Evolutionary conservation across 2,329 filamentous ascomycete genomes (phyloP), one percentile per base, ranked within the genome.

Genomic region (Cladosporium phlei): DNA sequence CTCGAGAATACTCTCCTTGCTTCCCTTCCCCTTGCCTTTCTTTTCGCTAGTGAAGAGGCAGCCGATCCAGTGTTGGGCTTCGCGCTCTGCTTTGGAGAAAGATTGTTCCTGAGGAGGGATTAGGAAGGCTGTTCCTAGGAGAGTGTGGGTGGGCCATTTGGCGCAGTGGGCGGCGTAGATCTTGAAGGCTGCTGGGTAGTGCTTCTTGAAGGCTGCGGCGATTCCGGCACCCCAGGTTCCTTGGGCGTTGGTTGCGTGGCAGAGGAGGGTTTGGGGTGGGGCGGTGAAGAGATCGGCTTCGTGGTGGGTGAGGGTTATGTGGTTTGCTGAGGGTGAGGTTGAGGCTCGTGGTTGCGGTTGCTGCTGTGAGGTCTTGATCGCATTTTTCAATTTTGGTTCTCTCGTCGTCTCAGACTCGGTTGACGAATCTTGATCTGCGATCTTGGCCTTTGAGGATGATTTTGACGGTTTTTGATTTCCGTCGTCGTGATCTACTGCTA

Each of bases 141-240:
- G 59, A 1, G 64, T 56, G 5, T 10, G 11, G 3, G 22, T 24
- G 0, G 50, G 45, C n/a, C 61, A 55, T 6, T 59, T 53, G 33
- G 62, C 57, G 59, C 78, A 83, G 60, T 79, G 68, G 0, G 55
- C 37, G 6, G 61, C 56, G 60, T 82, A 78, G 17, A 66, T 53
- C 2, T 60, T 49, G 62, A 68, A 78, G 1, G 78, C 78, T 1
- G 60, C 55, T 0, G 77, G 77, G 48, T 79, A 82, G 17, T 61
- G 61, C 4, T 61, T 49, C 17, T 67, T 71, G 63, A 82, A 81
- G 0, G 62, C 66, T 25, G 57, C 53, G 2, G 79, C 79, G 44
- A 82, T 78, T n/a, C 79, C 79, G 3, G 68, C 69, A 35, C 77
- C 76, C 79, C 79, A 83, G 11, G 56, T 57, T 5, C 79, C 79